Evolutionary conservation across 2,329 filamentous ascomycete genomes (phyloP), one percentile per base, ranked within the genome.

Genomic region (Daldinia sp.): DNA sequence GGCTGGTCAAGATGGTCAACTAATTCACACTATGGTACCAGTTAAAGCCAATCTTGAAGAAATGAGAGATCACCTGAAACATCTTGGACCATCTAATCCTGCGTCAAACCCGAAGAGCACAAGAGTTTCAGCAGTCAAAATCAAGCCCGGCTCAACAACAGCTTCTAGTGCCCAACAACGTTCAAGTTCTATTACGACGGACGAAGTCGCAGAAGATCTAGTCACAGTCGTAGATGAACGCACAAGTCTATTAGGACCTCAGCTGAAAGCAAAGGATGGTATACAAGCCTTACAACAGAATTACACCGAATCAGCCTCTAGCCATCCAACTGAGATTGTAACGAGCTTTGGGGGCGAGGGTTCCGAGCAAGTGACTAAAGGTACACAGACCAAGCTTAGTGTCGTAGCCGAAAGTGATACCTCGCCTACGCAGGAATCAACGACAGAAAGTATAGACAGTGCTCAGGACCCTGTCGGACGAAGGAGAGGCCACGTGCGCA

Each of bases 61-160:
- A 58, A 88, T 90, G 81, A 85, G 84, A 73, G 85, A 88, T 74
- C 87, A 90, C 71, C 81, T 92, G 50, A 89, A 88, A 71, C 86
- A 88, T 69, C 85, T 92, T 0, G 89, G 89, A 0, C 90, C 90
- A 0, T 90, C 89, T 0, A 92, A 92, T 74, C 86, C 87, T 20
- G 90, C 90, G 5, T 85, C 86, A 15, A 88, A 89, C 62, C 90
- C 90, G 1, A 88, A 87, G 77, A 85, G 84, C 63, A 90, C 89
- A 1, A 84, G 85, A 18, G 87, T 86, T 18, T 86, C 88, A 18
- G 86, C 89, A 0, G 89, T 92, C 73, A 91, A 91, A 78, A 89
- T 92, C 73, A 92, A 92, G 80, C 81, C 82, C 30, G 83, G 79
- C 6, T 69, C 60, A 55, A 74, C 51, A 37, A 67, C 62, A 64